A percentile compares a stretch with the other conserved stretches of the same genome.
These are phyloP conservation scores for Rutstroemia sp. DNA, from an alignment of 2,329 filamentous ascomycete species.

Conservation along the genomic window DNA sequence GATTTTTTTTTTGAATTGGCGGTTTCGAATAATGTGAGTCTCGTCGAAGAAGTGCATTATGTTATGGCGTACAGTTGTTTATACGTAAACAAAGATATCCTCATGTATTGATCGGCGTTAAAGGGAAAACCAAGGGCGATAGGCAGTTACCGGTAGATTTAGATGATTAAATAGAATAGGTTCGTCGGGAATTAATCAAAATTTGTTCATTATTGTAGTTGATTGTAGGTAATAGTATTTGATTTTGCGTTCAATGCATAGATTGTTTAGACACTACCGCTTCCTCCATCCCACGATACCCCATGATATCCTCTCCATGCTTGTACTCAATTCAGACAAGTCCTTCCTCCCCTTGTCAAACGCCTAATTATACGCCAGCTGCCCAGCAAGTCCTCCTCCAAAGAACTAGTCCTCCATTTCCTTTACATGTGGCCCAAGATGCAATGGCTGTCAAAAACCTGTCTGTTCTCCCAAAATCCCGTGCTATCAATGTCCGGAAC, in stretches of 20 bases:
- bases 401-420: slow-evolving; percentile 17
- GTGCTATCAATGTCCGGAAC: slow-evolving; percentile 6
- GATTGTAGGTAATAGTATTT: background rate
- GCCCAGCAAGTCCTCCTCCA: slow-evolving; percentile 14
- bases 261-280: background rate
- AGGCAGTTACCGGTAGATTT: background rate
- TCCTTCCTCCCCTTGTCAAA: slow-evolving; percentile 17
- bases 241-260: background rate
- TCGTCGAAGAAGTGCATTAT: background rate
- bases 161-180: background rate
- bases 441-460: background rate
- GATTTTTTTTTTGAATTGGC: background rate
- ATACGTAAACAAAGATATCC: background rate
- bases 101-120: background rate
- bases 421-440: slow-evolving; percentile 4
- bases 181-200: background rate
- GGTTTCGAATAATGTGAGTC: background rate
- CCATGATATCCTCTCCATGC: slow-evolving; percentile 13
- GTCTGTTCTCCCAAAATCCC: background rate
- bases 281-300: slow-evolving; percentile 6
- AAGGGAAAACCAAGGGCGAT: background rate
- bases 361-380: slow-evolving; percentile 26
- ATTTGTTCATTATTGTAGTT: background rate
- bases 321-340: slow-evolving; percentile 7
- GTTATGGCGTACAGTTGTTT: background rate